Base-by-base conservation (phyloP, 2,329 filamentous ascomycete species). In the Tolypocladium sp. region DNA sequence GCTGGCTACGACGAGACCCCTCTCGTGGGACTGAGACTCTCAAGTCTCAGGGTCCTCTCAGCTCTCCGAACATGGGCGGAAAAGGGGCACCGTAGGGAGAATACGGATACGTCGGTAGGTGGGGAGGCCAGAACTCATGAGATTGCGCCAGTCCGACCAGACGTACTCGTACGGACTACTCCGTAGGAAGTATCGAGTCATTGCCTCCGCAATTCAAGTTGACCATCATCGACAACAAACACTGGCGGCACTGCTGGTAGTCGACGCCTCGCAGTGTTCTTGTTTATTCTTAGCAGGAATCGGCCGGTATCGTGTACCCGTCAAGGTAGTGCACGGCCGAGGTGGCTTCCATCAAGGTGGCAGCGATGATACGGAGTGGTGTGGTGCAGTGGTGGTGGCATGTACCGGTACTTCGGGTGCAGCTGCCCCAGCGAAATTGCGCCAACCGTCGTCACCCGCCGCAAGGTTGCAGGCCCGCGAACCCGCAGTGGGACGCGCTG, bases 401-500 rank as follows among this genome's bases (percentile, higher is more conserved):
- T 64, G 63, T 66, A 65, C 62, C 61, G 59, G 63, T 63, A 66
- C 65, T 55, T 66, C 30, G 44, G 35, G 42, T 5, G 27, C 49
- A n/a, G 17, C 25, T 56, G 33, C 46, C 55, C 46, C 62, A 59
- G 59, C 56, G 61, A 61, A 63, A 63, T 61, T 63, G 58, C 56
- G 55, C 51, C 57, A 53, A 42, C 53, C 41, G 37, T 57, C 40
- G 57, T 37, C 35, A 25, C n/a, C 37, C 27, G n/a, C 37, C 27
- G n/a, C 46, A 40, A 56, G 41, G 52, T 38, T 37, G 30, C 49
- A 8, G 15, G 7, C 7, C 25, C 4, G 5, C 22, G 27, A 38
- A 38, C 13, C 37, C 9, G 49, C 4, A 7, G 30, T 37, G 49
- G 49, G 20, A 35, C 30, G 49, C 30, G 49, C 49, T 8, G 17